Evolutionary conservation across 768 basidiomycete genomes (phyloP), one percentile per base, ranked within the genome.

Genomic region (Leccinum disarticulatum): DNA sequence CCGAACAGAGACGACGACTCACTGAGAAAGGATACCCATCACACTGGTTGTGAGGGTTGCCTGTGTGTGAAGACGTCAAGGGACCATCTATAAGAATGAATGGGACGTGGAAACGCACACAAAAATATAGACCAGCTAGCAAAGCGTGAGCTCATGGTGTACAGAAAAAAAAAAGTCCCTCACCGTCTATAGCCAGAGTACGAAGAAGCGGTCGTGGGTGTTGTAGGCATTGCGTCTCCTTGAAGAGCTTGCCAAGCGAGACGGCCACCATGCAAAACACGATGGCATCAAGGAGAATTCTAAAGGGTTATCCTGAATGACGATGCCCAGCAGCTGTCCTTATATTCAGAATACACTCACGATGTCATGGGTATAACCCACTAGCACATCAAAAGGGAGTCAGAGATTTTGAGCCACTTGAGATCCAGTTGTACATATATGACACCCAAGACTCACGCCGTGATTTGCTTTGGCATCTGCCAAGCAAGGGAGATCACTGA

Each of bases 111-210:
- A 1, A 27, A 50, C 54, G 14, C 11, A 59, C 58, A 50, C 3
- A 1, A 25, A 55, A 41, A 38, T 38, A 59, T 25, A 49, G 4
- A 9, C 3, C 14, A 30, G 53, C 58, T 59, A 27, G 19, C 8
- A 10, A 36, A 38, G 28, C 11, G 27, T 56, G 10, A 50, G 27
- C n/a, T 25, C 6, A 28, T 14, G 17, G 1, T 27, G 22, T 33
- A 14, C 17, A 3, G 8, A 0, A 41, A 17, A 22, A n/a, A 25
- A 13, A 7, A 8, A 1, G 30, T 5, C 33, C 6, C 63, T 64
- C 46, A 64, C 63, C 63, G 27, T 64, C 63, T 33, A 25, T 17
- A 7, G 51, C 9, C 6, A 64, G 56, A n/a, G 47, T 1, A 14
- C 6, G 27, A 7, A 61, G 15, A 6, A 65, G 51, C 38, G 38